A percentile compares a stretch with the other conserved stretches of the same genome.
Evolutionary conservation across 805 yeast genomes (phyloP).

Genomic region (Ogataea pilisensis): DNA sequence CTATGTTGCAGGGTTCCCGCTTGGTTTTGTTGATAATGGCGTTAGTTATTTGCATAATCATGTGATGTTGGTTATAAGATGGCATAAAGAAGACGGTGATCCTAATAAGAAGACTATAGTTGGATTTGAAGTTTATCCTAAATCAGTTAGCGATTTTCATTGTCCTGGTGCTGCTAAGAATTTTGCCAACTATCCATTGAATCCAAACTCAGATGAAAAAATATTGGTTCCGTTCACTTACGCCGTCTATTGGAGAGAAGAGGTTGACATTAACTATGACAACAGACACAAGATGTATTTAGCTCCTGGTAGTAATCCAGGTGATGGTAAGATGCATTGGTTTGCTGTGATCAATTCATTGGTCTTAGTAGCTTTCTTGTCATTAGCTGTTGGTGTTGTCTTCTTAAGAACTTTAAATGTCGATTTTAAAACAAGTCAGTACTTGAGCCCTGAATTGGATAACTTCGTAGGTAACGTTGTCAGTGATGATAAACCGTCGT

Average conservation of each 20-base stretch:
- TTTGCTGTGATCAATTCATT: slow-evolving; percentile 68
- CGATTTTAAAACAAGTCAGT: slow-evolving; percentile 34
- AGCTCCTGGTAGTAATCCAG: slow-evolving; percentile 39
- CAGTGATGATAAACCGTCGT: slow-evolving; percentile 2
- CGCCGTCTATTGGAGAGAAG: slow-evolving; percentile 87
- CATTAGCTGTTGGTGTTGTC: slow-evolving; percentile 63
- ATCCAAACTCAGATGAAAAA: slow-evolving; percentile 36
- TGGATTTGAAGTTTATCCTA: slow-evolving; percentile 88
- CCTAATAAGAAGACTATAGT: slow-evolving; percentile 54
- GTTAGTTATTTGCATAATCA: slow-evolving; percentile 71
- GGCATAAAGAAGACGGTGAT: slow-evolving; percentile 46
- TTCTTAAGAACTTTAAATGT: slow-evolving; percentile 51
- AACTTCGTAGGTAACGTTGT: slow-evolving; percentile 10
- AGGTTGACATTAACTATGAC: slow-evolving; percentile 56
- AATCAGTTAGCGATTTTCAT: slow-evolving; percentile 58
- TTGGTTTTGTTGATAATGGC: slow-evolving; percentile 65
- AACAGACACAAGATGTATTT: slow-evolving; percentile 69
- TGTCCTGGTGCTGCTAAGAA: slow-evolving; percentile 75
- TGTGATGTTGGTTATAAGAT: slow-evolving; percentile 74
- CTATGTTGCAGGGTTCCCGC: slow-evolving; percentile 82
- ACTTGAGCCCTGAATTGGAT: slow-evolving; percentile 14
- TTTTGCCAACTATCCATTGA: slow-evolving; percentile 53
- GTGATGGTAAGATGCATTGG: slow-evolving; percentile 66
- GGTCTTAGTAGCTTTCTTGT: slow-evolving; percentile 56
- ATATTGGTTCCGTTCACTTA: slow-evolving; percentile 70